These are phyloP conservation scores for Eucalyptus grandis DNA, from an alignment of 345 rosid genomes.

Conservation along the genomic window DNA sequence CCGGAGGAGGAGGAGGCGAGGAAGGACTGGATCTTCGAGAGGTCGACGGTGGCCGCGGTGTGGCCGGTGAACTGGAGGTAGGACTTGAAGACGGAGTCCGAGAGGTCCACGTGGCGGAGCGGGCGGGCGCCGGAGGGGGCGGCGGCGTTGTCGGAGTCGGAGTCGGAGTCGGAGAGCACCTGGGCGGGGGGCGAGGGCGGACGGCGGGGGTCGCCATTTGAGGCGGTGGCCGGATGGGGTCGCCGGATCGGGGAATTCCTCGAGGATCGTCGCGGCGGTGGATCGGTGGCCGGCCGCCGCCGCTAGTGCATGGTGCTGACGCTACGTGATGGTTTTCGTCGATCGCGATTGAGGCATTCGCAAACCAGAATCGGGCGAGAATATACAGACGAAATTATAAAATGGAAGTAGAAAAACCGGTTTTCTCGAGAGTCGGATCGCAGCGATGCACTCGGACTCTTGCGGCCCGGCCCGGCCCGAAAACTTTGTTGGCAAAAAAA, in stretches of 20 bases:
- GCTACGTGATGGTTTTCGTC: not conserved
- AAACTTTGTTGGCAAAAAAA: not conserved
- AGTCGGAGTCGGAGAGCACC: constrained; percentile 21
- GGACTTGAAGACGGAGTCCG: constrained; percentile 68
- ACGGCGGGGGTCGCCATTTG: constrained; percentile 34
- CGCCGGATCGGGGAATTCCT: not conserved
- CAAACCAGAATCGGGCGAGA: not conserved
- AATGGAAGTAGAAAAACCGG: not conserved
- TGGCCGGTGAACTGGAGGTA: constrained; percentile 55
- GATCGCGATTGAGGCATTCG: not conserved
- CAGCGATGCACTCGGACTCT: not conserved
- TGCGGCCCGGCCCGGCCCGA: not conserved
- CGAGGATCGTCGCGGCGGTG: not conserved
- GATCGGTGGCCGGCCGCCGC: not conserved
- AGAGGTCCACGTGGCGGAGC: constrained; percentile 35
- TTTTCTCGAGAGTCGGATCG: not conserved
- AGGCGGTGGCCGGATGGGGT: not conserved
- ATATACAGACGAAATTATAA: not conserved
- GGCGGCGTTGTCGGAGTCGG: constrained; percentile 52
- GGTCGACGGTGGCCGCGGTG: constrained; percentile 37
- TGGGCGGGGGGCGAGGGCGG: not conserved
- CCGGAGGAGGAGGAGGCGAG: constrained; percentile 84
- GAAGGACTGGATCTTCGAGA: constrained; percentile 80
- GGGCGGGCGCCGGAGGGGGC: constrained; percentile 6
- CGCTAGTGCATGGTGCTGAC: not conserved